phyloP scores from a whole-genome alignment of 345 rosid genomes.

The Viola odorata region DNA sequence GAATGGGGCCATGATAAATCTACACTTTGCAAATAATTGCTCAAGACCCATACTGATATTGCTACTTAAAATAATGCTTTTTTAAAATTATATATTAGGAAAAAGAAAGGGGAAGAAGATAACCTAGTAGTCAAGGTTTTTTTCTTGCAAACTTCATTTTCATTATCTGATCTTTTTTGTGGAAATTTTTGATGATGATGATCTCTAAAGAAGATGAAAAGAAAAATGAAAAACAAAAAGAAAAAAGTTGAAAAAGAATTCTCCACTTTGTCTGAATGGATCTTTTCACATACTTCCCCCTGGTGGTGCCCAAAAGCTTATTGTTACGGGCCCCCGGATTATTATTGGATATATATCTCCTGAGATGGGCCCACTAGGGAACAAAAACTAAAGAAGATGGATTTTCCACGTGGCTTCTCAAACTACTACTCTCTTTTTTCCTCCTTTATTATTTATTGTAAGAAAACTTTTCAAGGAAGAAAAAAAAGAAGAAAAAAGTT shows the following conservation, averaged over 20 bases:
- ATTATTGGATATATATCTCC: slow-evolving; percentile 28
- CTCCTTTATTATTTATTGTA: background rate
- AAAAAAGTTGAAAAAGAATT: background rate
- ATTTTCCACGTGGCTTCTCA: slow-evolving; percentile 28
- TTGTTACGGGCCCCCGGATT: slow-evolving; percentile 19
- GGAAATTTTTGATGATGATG: background rate
- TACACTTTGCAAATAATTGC: background rate
- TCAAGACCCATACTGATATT: background rate
- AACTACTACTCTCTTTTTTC: background rate
- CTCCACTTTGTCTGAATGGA: background rate
- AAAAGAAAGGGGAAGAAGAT: background rate
- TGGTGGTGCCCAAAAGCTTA: slow-evolving; percentile 13
- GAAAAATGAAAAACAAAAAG: background rate
- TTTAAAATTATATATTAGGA: background rate
- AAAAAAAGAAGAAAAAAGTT: background rate
- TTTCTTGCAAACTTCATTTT: background rate
- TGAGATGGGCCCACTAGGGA: slow-evolving; percentile 21
- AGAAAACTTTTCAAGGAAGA: background rate
- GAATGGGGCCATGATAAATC: slow-evolving; percentile 11
- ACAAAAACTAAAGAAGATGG: slow-evolving; percentile 23
- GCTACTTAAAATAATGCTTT: background rate
- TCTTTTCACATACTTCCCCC: slow-evolving; percentile 9
- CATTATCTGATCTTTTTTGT: background rate
- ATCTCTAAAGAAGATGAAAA: no score
- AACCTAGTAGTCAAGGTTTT: background rate